These are phyloP conservation scores for Plenodomus tracheiphilus DNA, from an alignment of 2,329 filamentous ascomycete genomes.

Conservation along the genomic window DNA sequence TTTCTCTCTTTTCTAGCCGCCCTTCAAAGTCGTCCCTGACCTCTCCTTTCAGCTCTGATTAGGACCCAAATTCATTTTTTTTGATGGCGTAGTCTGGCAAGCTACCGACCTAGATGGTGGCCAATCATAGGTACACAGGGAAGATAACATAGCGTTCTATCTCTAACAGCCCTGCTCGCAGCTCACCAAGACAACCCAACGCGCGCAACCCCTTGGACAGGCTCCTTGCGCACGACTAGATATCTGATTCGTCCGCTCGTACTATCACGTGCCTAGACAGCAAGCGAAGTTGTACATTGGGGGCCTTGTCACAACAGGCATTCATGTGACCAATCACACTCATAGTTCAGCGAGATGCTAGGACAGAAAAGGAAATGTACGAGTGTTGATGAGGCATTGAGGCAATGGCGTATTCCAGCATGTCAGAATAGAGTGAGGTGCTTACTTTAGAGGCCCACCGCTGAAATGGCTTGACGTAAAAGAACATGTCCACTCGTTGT, in stretches of 20 bases:
- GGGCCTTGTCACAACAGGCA: not conserved
- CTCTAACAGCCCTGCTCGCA: no score
- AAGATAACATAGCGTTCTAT: no score
- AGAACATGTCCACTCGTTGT: no score
- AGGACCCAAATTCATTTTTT: no score
- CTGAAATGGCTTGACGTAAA: not conserved
- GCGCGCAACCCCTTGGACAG: no score
- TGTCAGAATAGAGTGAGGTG: not conserved
- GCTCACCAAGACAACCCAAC: no score
- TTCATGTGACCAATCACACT: not conserved
- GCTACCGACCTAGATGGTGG: no score
- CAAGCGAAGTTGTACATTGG: not conserved
- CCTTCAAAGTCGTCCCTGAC: no score
- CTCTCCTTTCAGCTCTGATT: no score
- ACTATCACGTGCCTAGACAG: conserved; percentile 6
- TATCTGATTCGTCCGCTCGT: conserved; percentile 10
- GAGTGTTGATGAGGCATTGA: not conserved
- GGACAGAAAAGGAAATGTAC: conserved; percentile 17
- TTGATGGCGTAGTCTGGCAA: no score
- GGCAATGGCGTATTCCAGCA: not conserved
- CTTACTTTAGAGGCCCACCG: not conserved
- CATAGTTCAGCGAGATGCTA: conserved; percentile 3
- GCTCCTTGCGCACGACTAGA: not conserved
- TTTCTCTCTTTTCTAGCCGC: no score
- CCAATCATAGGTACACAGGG: no score